Conservation (phyloP, 148 eudicot genomes). For the Vaccinium myrtillus region DNA sequence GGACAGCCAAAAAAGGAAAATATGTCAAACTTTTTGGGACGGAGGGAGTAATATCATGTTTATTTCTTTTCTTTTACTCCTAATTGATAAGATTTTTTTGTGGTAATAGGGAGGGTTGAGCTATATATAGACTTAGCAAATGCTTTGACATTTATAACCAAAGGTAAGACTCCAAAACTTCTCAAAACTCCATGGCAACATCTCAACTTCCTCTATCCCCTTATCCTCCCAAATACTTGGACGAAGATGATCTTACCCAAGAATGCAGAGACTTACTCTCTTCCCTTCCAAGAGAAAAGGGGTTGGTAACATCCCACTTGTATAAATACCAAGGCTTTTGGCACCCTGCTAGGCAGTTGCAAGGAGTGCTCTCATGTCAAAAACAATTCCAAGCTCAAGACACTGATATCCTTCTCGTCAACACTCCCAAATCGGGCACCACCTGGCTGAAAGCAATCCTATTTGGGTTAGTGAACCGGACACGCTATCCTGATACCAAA, state of each 20-base stretch:
- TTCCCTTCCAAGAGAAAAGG: constrained; percentile 33
- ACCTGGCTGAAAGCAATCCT: constrained; percentile 26
- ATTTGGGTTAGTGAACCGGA: constrained; percentile 19
- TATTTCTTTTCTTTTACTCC: not conserved
- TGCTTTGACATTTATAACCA: not conserved
- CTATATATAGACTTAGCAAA: not conserved
- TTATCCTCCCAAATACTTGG: constrained; percentile 14
- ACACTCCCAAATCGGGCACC: constrained; percentile 21
- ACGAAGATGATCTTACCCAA: constrained; percentile 27
- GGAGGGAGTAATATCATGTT: not conserved
- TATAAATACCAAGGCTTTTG: constrained; percentile 21
- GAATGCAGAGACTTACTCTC: constrained; percentile 31
- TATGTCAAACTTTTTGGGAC: no score
- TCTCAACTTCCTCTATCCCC: constrained; percentile 3
- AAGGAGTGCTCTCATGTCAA: constrained; percentile 19
- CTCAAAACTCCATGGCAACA: constrained; percentile 11
- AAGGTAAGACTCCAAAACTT: not conserved
- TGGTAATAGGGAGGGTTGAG: not conserved
- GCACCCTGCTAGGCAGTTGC: constrained; percentile 6
- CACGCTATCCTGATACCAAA: not conserved
- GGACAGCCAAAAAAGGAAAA: no score
- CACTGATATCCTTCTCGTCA: constrained; percentile 14
- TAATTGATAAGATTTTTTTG: no score
- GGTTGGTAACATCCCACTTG: constrained; percentile 21
- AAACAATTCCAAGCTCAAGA: constrained; percentile 13